Evolutionary conservation across 345 rosid genomes (phyloP).

Genomic region (Sonneratia caseolaris): DNA sequence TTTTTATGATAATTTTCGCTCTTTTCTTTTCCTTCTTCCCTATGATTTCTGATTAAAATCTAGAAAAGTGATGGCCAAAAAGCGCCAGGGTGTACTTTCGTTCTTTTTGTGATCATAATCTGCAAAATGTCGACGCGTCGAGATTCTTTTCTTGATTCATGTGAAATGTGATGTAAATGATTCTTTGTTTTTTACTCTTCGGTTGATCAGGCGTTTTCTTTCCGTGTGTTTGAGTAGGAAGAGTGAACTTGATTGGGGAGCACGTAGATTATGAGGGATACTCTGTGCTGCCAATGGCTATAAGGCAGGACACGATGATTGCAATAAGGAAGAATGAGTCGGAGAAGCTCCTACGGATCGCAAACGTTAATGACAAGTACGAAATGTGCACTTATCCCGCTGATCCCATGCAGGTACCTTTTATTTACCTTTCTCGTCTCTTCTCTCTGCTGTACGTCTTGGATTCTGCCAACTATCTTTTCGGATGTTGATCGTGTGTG

Average conservation of each 20-base stretch:
- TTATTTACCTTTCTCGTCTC: neutral
- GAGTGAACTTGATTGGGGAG: slow-evolving; percentile 97
- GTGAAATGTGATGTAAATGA: neutral
- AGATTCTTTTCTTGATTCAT: neutral
- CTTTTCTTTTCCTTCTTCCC: neutral
- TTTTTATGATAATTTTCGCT: neutral
- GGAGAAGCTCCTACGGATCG: slow-evolving; percentile 49
- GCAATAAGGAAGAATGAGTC: slow-evolving; percentile 51
- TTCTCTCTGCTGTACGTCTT: neutral
- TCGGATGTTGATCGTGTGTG: too few relatives aligned
- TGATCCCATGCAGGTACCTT: slow-evolving; percentile 69
- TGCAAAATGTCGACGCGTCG: neutral
- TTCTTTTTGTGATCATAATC: neutral
- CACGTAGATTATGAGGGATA: slow-evolving; percentile 98
- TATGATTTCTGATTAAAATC: neutral
- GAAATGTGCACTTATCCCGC: slow-evolving; percentile 60
- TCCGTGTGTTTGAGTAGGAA: slow-evolving; percentile 36
- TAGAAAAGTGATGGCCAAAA: neutral
- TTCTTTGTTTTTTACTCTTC: neutral
- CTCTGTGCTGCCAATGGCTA: slow-evolving; percentile 96
- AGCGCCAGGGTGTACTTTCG: neutral
- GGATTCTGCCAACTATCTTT: neutral
- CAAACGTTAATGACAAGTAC: slow-evolving; percentile 71
- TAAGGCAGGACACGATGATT: slow-evolving; percentile 84
- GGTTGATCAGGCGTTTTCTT: neutral